Conservation (phyloP, 163 green algal species). For the Chloromonas sp. region DNA sequence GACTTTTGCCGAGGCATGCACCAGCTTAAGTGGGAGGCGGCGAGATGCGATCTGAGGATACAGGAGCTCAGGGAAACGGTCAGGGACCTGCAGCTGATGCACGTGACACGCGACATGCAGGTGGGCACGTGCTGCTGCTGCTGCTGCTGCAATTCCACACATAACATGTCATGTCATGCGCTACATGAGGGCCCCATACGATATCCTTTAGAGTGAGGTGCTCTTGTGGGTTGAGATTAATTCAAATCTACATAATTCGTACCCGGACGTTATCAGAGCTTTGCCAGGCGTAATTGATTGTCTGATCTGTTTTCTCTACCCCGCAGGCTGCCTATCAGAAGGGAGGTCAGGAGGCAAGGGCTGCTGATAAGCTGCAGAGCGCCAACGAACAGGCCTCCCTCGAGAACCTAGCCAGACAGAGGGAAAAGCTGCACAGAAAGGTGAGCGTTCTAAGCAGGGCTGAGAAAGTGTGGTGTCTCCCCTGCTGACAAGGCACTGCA, state of each 20-base stretch:
- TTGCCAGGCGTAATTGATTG: too few relatives aligned
- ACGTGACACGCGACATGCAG: slow-evolving; percentile 41
- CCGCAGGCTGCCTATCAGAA: not conserved
- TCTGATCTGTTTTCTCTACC: too few relatives aligned
- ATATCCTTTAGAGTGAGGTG: too few relatives aligned
- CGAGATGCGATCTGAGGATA: slow-evolving; percentile 25
- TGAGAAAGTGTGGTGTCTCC: too few relatives aligned
- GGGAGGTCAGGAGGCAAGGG: not conserved
- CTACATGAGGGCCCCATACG: too few relatives aligned
- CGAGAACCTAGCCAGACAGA: slow-evolving; percentile 31
- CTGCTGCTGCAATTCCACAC: not conserved
- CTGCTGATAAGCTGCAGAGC: not conserved
- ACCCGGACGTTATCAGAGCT: too few relatives aligned
- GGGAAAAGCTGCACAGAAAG: slow-evolving; percentile 36
- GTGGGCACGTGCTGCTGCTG: not conserved
- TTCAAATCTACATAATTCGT: too few relatives aligned
- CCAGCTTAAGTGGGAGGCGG: slow-evolving; percentile 33
- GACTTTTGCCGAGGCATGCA: slow-evolving; percentile 42
- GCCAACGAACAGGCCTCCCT: slow-evolving; percentile 5
- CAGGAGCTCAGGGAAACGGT: slow-evolving; percentile 28
- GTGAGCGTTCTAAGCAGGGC: not conserved
- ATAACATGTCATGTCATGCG: too few relatives aligned
- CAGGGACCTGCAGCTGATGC: slow-evolving; percentile 37
- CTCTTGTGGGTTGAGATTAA: too few relatives aligned
- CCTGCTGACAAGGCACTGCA: too few relatives aligned